Evolutionary conservation across 2,329 filamentous ascomycete species (phyloP).

Genomic region (Arthrobotrys sinensis): DNA sequence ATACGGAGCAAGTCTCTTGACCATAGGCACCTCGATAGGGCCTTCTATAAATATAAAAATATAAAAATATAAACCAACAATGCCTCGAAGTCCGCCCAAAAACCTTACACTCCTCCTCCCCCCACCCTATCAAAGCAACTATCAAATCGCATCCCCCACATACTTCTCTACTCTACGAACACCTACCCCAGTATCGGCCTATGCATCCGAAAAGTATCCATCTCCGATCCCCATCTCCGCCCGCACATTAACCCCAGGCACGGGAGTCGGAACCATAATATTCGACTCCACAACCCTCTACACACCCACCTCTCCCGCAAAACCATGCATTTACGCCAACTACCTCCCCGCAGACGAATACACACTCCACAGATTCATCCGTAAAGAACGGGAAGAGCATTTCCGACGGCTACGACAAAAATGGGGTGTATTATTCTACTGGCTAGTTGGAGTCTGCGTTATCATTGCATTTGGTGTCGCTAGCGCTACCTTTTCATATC

Average conservation of each 20-base stretch:
- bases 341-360: constrained; percentile 43
- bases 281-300: constrained; percentile 53
- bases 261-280: constrained; percentile 37
- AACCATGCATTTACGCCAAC: constrained; percentile 44
- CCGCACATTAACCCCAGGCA: constrained; percentile 24
- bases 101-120: constrained; percentile 47
- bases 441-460: constrained; percentile 31
- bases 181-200: constrained; percentile 17
- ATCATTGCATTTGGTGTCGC: constrained; percentile 36
- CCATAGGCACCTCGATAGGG: constrained; percentile 5
- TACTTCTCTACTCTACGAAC: constrained; percentile 22
- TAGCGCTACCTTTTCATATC: constrained; percentile 16
- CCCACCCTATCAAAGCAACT: constrained; percentile 44
- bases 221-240: constrained; percentile 22
- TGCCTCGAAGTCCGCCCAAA: constrained; percentile 33
- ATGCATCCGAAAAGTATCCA: constrained; percentile 13
- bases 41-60: constrained; percentile 18
- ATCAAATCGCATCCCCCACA: constrained; percentile 32
- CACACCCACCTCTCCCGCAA: constrained; percentile 54
- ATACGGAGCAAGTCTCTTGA: constrained; percentile 11
- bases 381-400: background rate
- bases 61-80: constrained; percentile 30
- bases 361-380: constrained; percentile 15
- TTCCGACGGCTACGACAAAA: constrained; percentile 7
- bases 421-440: constrained; percentile 24